phyloP scores from a whole-genome alignment of 2,329 filamentous ascomycete genomes.

The Hypoxylon sp. region DNA sequence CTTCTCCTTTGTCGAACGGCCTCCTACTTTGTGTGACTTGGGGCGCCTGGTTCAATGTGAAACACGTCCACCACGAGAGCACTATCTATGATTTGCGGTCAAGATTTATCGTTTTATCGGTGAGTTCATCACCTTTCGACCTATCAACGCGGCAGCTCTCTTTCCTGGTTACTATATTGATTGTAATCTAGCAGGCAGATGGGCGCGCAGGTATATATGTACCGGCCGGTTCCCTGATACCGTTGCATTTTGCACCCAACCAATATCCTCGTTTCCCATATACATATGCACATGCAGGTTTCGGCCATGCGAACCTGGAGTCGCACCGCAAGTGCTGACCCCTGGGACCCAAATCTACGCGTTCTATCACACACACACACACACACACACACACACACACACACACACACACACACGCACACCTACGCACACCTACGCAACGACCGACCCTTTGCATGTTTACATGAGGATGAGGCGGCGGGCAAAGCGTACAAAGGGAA shows the following conservation, averaged over 20 bases:
- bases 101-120: not conserved
- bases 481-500: too few species aligned
- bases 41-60: not conserved
- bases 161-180: too few species aligned
- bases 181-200: too few species aligned
- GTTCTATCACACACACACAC: not conserved
- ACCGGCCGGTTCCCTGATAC: not conserved
- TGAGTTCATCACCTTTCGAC: not conserved
- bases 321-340: not conserved
- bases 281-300: constrained; percentile 25
- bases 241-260: not conserved
- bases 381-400: not conserved
- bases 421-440: too few species aligned
- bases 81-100: not conserved
- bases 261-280: not conserved
- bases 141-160: not conserved
- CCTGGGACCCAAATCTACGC: too few species aligned
- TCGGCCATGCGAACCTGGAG: constrained; percentile 18
- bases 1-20: not conserved
- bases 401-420: not conserved
- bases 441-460: too few species aligned
- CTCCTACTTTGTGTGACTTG: not conserved
- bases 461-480: too few species aligned
- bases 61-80: not conserved
- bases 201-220: constrained; percentile 5